Conservation (phyloP, 768 basidiomycete genomes). For the Agrocybe praecox region DNA sequence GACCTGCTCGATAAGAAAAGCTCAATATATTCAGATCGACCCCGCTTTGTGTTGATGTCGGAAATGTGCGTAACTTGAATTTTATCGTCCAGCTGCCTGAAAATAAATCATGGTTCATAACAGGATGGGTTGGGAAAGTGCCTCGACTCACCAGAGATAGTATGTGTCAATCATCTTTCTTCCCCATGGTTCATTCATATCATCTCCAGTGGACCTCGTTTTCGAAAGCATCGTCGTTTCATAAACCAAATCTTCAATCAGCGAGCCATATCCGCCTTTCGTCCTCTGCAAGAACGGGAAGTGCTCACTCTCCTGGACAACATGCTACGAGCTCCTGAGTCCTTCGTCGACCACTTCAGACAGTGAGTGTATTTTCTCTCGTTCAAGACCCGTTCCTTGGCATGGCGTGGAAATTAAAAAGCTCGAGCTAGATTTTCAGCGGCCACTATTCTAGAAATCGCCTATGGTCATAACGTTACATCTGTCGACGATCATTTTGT, state of each 20-base stretch:
- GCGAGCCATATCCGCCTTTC: conserved; percentile 37
- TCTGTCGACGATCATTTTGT: conserved; percentile 48
- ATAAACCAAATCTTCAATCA: conserved; percentile 53
- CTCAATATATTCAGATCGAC: conserved; percentile 55
- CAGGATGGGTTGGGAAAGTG: conserved; percentile 53
- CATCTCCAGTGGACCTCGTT: conserved; percentile 44
- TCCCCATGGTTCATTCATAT: conserved; percentile 2
- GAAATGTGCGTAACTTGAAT: conserved; percentile 43
- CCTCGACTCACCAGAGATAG: conserved; percentile 51
- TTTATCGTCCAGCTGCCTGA: background rate
- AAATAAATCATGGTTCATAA: background rate
- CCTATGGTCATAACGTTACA: conserved; percentile 47
- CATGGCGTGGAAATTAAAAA: background rate
- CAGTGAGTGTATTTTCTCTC: conserved; percentile 30
- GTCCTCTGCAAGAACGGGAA: conserved; percentile 45
- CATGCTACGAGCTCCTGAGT: conserved; percentile 37
- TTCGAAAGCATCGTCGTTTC: conserved; percentile 54
- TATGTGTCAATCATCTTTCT: conserved; percentile 25
- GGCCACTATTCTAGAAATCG: conserved; percentile 49
- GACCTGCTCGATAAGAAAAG: conserved; percentile 57
- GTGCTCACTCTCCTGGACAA: conserved; percentile 41
- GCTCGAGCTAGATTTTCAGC: conserved; percentile 40
- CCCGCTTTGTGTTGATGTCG: conserved; percentile 47
- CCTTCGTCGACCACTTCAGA: conserved; percentile 44
- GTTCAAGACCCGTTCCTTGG: no score